A percentile compares a stretch with the other conserved stretches of the same genome.
phyloP scores from a whole-genome alignment of 768 basidiomycete genomes.

The Paxillus rubicundulus region DNA sequence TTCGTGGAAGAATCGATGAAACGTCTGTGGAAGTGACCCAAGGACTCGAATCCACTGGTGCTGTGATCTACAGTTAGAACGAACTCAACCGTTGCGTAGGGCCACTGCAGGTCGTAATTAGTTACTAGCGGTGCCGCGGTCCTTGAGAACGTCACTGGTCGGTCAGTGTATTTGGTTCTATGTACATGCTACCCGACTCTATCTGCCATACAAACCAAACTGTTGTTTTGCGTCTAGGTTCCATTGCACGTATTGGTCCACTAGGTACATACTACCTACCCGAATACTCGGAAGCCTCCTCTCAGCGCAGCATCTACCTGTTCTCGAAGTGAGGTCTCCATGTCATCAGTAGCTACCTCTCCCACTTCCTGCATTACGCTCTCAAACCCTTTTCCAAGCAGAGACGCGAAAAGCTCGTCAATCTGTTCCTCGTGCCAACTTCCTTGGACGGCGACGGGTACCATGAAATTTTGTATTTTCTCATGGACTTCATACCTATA shows the following conservation, averaged over 20 bases:
- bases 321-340: slow-evolving; percentile 27
- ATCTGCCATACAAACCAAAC: too few species aligned
- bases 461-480: slow-evolving; percentile 96
- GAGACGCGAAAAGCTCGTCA: slow-evolving; percentile 87
- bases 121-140: background rate
- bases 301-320: slow-evolving; percentile 34
- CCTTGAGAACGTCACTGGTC: slow-evolving; percentile 4
- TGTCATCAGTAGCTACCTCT: slow-evolving; percentile 28
- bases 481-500: slow-evolving; percentile 89
- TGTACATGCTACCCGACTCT: background rate
- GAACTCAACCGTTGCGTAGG: background rate
- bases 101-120: background rate
- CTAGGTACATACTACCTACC: slow-evolving; percentile 31
- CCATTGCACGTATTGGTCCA: too few species aligned
- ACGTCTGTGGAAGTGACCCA: background rate
- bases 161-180: slow-evolving; percentile 27
- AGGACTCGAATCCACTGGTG: background rate
- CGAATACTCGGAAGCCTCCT: slow-evolving; percentile 59
- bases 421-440: slow-evolving; percentile 96
- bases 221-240: too few species aligned
- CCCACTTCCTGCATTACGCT: slow-evolving; percentile 26
- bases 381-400: slow-evolving; percentile 76
- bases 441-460: slow-evolving; percentile 65
- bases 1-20: too few species aligned
- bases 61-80: background rate